Conservation (phyloP, 495 filamentous ascomycete genomes). For the Sabuloglossum arenarium region DNA sequence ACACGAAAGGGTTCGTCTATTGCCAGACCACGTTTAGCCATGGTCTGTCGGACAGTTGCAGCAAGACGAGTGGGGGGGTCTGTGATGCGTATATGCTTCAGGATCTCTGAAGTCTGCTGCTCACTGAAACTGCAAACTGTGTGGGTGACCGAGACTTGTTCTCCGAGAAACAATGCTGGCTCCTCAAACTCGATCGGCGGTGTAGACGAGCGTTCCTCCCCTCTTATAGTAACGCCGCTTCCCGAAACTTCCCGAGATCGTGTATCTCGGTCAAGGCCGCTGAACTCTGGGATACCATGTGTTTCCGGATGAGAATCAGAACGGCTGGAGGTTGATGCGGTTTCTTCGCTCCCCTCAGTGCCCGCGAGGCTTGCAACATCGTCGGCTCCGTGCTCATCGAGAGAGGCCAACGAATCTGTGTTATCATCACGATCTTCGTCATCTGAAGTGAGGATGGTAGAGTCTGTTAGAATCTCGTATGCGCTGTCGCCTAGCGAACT, state of each 20-base stretch:
- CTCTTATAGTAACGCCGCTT: conserved; percentile 8
- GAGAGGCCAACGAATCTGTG: conserved; percentile 31
- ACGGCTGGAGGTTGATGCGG: conserved; percentile 1
- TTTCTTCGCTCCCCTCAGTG: conserved; percentile 18
- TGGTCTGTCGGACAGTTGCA: conserved; percentile 47
- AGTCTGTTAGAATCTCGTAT: conserved; percentile 7
- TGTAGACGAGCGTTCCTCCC: conserved; percentile 15
- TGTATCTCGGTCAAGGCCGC: not conserved
- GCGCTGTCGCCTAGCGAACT: conserved; percentile 8
- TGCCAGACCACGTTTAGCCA: conserved; percentile 41
- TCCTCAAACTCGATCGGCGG: conserved; percentile 18
- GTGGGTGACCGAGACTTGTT: conserved; percentile 32
- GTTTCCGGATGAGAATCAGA: conserved; percentile 19
- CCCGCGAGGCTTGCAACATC: conserved; percentile 33
- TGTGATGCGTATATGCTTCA: not conserved
- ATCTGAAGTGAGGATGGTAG: conserved; percentile 6
- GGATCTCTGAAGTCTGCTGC: not conserved
- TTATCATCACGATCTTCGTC: conserved; percentile 5
- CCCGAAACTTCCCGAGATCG: conserved; percentile 16
- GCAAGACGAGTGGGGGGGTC: conserved; percentile 20
- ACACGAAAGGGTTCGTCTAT: conserved; percentile 46
- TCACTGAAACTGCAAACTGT: conserved; percentile 37
- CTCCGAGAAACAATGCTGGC: conserved; percentile 8
- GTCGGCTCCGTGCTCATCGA: conserved; percentile 21
- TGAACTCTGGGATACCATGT: conserved; percentile 11